Base-by-base conservation (phyloP, 176 grass and related monocot genomes). In the Otatea glauca region DNA sequence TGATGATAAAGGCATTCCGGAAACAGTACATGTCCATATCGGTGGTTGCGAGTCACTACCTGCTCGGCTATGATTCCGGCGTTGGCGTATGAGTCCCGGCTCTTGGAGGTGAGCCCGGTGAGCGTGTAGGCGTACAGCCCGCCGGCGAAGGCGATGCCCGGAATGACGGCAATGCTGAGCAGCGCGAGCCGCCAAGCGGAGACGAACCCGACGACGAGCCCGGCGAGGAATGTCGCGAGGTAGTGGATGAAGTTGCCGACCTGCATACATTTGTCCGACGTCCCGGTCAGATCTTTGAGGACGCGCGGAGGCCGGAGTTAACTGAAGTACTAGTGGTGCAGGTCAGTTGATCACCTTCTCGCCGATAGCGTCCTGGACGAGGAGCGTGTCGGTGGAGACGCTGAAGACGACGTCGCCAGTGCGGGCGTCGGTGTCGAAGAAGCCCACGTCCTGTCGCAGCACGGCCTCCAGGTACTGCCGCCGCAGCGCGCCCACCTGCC, bases 211-310 rank as follows among this genome's bases (percentile, higher is more conserved):
- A 97, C 88, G 24, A 93, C 86, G 60, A 97, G 94, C 34, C 95
- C 92, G 0, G 90, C 93, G 45, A 97, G 78, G 85, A 97, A 97
- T 71, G 95, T 97, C 13, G 95, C 91, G 2, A 94, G 87, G 88
- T 97, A 97, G 82, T 97, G 95, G 82, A 97, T 97, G 84, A 97
- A 97, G 82, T 97, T 94, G 34, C 95, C 95, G 9, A 97, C 91
- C 95, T 97, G 74, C 79, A 41, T 6, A 66, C 23, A 43, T 56
- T 41, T 62, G 42, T 9, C 13, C 56, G 20, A 13, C 51, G 5
- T 25, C 49, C 32, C 24, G 13, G 11, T 54, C 75, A 66, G 47
- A 78, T 74, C 58, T 68, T 67, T 49, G 62, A 27, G 24, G 42
- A 42, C 47, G 45, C 18, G 20, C 7, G 2, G 58, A 49, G 7